Evolutionary conservation across 2,329 filamentous ascomycete species (phyloP), one percentile per base, ranked within the genome.

Genomic region (Trichoderma breve): DNA sequence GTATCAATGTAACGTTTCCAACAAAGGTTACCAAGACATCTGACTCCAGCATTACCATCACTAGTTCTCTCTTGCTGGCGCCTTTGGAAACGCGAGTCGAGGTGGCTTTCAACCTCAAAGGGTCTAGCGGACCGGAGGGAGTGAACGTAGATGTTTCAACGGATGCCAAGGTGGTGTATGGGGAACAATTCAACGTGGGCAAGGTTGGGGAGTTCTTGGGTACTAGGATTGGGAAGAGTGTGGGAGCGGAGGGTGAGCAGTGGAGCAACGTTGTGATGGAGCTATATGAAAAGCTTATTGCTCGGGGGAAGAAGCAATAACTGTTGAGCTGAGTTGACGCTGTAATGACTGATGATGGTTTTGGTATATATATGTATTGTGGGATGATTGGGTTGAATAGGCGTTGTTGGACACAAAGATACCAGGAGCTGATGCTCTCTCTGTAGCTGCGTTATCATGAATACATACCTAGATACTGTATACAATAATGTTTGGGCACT

Each of bases 141-240:
- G 81, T 91, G 12, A 85, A 88, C 1, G 84, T 93, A 43, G 79
- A 81, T 15, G 82, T 92, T 28, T 82, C 81, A 6, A 84, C 86
- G 1, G 83, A 82, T 26, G 92, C 90, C 0, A 85, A 84, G 67
- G 89, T 95, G 1, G 84, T 94, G 2, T 96, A 96, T 78, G 93
- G 93, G 0, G 92, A 95, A 81, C 86, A 88, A 73, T 94, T 95
- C 79, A 93, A 93, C 74, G 89, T 90, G 74, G 87, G 85, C 64
- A 94, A 93, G 81, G 91, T 96, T 84, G 84, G 83, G n/a, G 91
- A 93, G 70, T 94, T 92, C 75, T 78, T 96, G 74, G 80, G 83
- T 14, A 86, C 86, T 43, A 79, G 78, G 85, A 86, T 79, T 82
- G 91, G 77, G 81, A 84, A 61, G 75, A 77, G n/a, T 80, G 73